These are phyloP conservation scores for Tricholoma bakamatsutake DNA, from an alignment of 768 basidiomycete genomes.

Conservation along the genomic window DNA sequence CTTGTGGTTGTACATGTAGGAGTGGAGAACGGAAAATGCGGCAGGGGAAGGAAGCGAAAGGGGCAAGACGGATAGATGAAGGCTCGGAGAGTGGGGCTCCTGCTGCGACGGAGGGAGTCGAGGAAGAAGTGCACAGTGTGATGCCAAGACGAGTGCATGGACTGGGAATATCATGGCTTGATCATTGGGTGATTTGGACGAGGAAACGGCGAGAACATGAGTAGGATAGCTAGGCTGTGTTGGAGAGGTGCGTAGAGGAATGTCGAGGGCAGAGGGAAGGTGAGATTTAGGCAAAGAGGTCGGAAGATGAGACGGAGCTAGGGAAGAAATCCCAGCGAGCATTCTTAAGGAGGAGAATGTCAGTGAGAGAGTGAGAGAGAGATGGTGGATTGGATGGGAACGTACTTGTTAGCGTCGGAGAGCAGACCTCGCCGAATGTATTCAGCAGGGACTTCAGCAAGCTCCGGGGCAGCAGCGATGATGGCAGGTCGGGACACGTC, in stretches of 20 bases:
- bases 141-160: conserved; percentile 57
- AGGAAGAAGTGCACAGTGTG: conserved; percentile 54
- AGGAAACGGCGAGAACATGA: conserved; percentile 50
- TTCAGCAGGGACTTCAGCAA: conserved; percentile 57
- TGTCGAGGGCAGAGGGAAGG: conserved; percentile 52
- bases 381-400: too few relatives aligned
- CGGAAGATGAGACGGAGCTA: conserved; percentile 53
- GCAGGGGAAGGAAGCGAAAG: conserved; percentile 66
- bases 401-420: conserved; percentile 37
- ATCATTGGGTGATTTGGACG: conserved; percentile 39
- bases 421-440: conserved; percentile 64
- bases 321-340: conserved; percentile 45
- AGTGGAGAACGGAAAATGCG: conserved; percentile 59
- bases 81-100: conserved; percentile 19
- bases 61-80: conserved; percentile 63
- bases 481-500: conserved; percentile 57
- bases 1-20: conserved; percentile 69
- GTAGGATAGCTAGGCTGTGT: conserved; percentile 39
- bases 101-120: conserved; percentile 36
- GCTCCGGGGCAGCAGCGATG: conserved; percentile 59
- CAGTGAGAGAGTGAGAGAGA: too few relatives aligned
- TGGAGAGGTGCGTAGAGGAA: conserved; percentile 31
- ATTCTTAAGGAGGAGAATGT: conserved; percentile 33
- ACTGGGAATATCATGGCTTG: conserved; percentile 50
- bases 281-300: conserved; percentile 61